A percentile compares a stretch with the other conserved stretches of the same genome.
phyloP scores from a whole-genome alignment of 352 stramenopile genomes.

The Globisporangium spiculum region DNA sequence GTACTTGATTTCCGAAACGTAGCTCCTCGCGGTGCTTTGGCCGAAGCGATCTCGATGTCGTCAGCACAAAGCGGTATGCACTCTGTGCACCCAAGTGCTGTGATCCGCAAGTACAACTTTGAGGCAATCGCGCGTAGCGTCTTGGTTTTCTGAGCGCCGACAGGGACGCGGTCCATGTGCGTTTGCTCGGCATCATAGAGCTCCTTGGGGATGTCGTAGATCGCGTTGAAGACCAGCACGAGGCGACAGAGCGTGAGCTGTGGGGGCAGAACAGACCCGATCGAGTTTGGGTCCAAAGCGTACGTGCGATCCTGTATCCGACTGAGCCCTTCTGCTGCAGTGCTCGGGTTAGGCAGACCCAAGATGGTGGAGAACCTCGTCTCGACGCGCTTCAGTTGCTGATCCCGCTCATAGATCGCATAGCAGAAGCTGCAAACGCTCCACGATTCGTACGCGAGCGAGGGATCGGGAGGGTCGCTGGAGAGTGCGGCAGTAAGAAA shows the following conservation, averaged over 20 bases:
- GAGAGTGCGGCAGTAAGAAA: slow-evolving; percentile 49
- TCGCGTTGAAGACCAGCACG: slow-evolving; percentile 72
- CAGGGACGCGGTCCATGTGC: slow-evolving; percentile 20
- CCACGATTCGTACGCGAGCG: slow-evolving; percentile 78
- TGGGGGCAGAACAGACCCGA: slow-evolving; percentile 38
- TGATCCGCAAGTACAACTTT: slow-evolving; percentile 69
- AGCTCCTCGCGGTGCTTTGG: slow-evolving; percentile 45
- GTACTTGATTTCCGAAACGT: slow-evolving; percentile 33
- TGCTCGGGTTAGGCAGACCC: slow-evolving; percentile 37
- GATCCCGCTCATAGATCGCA: slow-evolving; percentile 80
- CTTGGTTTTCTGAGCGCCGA: slow-evolving; percentile 23
- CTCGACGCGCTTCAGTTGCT: slow-evolving; percentile 71
- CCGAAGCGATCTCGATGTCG: slow-evolving; percentile 46
- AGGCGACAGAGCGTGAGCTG: slow-evolving; percentile 79
- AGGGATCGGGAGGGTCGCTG: slow-evolving; percentile 43
- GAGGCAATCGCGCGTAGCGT: slow-evolving; percentile 25
- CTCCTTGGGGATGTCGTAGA: slow-evolving; percentile 80
- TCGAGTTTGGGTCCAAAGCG: slow-evolving; percentile 43
- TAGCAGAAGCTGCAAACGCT: slow-evolving; percentile 85
- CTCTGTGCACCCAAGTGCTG: slow-evolving; percentile 67
- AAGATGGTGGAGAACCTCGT: slow-evolving; percentile 52
- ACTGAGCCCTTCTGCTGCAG: slow-evolving; percentile 39
- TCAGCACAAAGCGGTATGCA: slow-evolving; percentile 64
- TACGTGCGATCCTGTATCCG: slow-evolving; percentile 44
- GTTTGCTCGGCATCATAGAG: slow-evolving; percentile 65